Conservation (phyloP, 345 rosid genomes). For the Sonneratia alba region DNA sequence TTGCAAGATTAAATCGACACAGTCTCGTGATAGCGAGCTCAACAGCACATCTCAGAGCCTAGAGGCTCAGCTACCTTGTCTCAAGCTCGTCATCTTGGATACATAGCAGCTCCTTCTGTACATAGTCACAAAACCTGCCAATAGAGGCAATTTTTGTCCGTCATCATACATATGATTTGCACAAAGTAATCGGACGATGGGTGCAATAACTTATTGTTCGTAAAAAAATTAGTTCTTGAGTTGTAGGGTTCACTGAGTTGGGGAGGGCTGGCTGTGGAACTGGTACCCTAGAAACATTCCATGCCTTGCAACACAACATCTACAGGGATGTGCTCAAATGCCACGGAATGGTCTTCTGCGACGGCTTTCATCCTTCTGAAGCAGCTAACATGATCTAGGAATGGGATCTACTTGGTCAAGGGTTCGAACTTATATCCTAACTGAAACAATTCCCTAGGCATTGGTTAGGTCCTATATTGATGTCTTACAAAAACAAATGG, state of each 20-base stretch:
- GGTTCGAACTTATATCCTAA: conserved; percentile 50
- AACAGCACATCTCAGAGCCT: conserved; percentile 52
- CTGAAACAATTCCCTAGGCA: background rate
- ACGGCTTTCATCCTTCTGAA: conserved; percentile 92
- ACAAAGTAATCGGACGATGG: background rate
- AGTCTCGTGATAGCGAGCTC: conserved; percentile 54
- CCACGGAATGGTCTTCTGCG: conserved; percentile 87
- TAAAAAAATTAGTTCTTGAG: background rate
- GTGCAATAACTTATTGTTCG: background rate
- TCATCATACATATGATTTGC: background rate
- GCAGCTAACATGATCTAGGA: conserved; percentile 65
- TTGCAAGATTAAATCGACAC: conserved; percentile 70
- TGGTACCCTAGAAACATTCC: conserved; percentile 68
- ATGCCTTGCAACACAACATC: conserved; percentile 63
- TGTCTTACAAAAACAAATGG: background rate
- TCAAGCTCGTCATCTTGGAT: conserved; percentile 71
- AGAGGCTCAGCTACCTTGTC: conserved; percentile 44
- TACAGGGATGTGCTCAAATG: conserved; percentile 66
- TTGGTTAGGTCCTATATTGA: background rate
- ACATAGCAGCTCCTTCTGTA: conserved; percentile 70
- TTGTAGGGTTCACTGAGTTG: conserved; percentile 71
- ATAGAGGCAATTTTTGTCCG: conserved; percentile 34
- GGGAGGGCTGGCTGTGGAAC: conserved; percentile 90
- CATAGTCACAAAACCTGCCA: conserved; percentile 50
- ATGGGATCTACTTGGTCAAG: conserved; percentile 52